Percentiles rank a stretch among this genome's conserved stretches.
Conservation (phyloP, 139 green algal genomes). For the Dunaliella primolecta region DNA sequence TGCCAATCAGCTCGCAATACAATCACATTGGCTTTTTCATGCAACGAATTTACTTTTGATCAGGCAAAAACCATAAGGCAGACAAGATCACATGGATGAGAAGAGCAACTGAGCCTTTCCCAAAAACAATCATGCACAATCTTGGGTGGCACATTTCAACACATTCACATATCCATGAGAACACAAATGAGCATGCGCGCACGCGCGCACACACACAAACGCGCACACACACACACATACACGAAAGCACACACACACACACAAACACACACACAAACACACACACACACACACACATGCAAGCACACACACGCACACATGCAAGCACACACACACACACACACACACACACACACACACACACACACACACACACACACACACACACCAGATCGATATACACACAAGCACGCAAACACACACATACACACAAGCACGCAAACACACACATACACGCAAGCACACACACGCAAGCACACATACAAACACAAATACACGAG, state of each 20-base stretch:
- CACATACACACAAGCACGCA: constrained; percentile 13
- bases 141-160: too few relatives aligned
- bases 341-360: constrained; percentile 20
- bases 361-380: background rate
- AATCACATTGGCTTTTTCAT: too few relatives aligned
- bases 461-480: background rate
- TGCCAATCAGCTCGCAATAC: too few relatives aligned
- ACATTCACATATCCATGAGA: background rate
- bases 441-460: constrained; percentile 10
- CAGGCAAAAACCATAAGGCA: too few relatives aligned
- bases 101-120: too few relatives aligned
- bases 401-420: too few relatives aligned
- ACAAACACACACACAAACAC: background rate
- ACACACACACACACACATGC: constrained; percentile 11
- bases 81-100: too few relatives aligned
- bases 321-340: constrained; percentile 16
- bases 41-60: too few relatives aligned
- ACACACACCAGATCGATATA: too few relatives aligned
- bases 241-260: background rate
- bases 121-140: too few relatives aligned
- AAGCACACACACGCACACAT: too few relatives aligned
- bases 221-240: background rate
- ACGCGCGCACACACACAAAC: background rate
- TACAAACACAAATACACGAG: constrained; percentile 7
- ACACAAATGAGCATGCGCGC: background rate